Base-by-base conservation (phyloP, 2,329 filamentous ascomycete species). In the Penicillium sp. region DNA sequence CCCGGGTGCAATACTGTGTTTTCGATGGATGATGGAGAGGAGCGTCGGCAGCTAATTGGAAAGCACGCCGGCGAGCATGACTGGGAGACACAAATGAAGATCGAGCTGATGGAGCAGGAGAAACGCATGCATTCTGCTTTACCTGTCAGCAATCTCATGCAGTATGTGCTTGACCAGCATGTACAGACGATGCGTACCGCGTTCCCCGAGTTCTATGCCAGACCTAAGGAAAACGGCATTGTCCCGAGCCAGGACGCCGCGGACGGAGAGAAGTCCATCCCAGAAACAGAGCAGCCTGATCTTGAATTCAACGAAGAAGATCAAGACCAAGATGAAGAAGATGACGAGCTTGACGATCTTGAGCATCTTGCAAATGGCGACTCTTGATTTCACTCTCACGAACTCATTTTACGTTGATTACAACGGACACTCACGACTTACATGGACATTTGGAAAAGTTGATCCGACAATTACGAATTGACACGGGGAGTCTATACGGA, bases 1-100 rank as follows among this genome's bases (percentile, higher is more conserved):
- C 46, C 53, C 11, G 62, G 60, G 24, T 65, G 62, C 34, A 31
- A 57, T 6, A 65, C 57, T 38, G 24, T 49, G 4, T 55, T 65
- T 21, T 38, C 21, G 11, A 52, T 41, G 2, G 57, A 41, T 18
- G 57, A 63, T 29, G 52, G 48, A n/a, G 32, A 48, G 4, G 53
- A 64, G 41, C 62, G 62, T 40, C 49, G 57, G 45, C 57, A 61
- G 29, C 55, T 63, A 6, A 58, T 65, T 18, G 61, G 60, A 16
- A 53, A 52, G 4, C 62, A 65, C 39, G 62, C 61, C 21, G 53
- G 54, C 10, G 62, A 65, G 32, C 62, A 65, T 47, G 62, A 65
- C 27, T 65, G 62, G 62, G 56, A 65, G 8, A 57, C 36, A 5
- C 62, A 65, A 39, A 65, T 65, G 62, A 57, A 61, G 24, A 58